Base-by-base conservation (phyloP, 1,284 basidiomycete genomes). In the Microbotryum scabiosae region DNA sequence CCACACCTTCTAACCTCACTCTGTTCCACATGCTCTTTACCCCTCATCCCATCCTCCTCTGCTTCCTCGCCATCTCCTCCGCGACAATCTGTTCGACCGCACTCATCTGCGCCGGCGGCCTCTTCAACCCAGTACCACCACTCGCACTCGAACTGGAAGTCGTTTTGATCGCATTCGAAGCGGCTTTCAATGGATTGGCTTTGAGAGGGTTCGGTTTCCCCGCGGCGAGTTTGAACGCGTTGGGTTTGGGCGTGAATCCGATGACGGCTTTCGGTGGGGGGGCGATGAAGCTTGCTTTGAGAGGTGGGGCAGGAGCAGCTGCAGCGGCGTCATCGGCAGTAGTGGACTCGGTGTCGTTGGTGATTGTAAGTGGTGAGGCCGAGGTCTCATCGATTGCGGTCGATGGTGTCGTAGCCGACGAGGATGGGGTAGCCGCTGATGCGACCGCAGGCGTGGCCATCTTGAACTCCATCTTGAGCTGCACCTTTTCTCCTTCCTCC, bases 61-160 rank as follows among this genome's bases (percentile, higher is more conserved):
- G 58, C 75, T 90, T 90, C 70, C 88, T 79, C 73, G 89, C 87
- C 75, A 87, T 86, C 54, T 94, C 90, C 76, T 93, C 91, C 60
- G 84, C 72, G 63, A 93, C 90, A 61, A 94, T 76, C 64, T 82
- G 79, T 76, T 94, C 90, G n/a, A 87, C 86, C 23, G 86, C 87
- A 66, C 84, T 83, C 81, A 90, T 82, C 52, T 75, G 76, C 44
- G 70, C 68, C 32, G 82, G 78, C 41, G 79, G 74, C 28, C 81
- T 81, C 4, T 69, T 51, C 48, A 46, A 60, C 28, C 77, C 69
- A 30, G 8, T 30, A 30, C 30, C 30, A 43, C 82, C 78, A 75
- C 84, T 84, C 78, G 32, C 32, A 46, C 56, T 45, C 28, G 46
- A 62, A 21, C 43, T 26, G 20, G 60, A 45, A 9, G 45, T 51